phyloP scores from a whole-genome alignment of 768 basidiomycete genomes.

The Tephrocybe rancida region DNA sequence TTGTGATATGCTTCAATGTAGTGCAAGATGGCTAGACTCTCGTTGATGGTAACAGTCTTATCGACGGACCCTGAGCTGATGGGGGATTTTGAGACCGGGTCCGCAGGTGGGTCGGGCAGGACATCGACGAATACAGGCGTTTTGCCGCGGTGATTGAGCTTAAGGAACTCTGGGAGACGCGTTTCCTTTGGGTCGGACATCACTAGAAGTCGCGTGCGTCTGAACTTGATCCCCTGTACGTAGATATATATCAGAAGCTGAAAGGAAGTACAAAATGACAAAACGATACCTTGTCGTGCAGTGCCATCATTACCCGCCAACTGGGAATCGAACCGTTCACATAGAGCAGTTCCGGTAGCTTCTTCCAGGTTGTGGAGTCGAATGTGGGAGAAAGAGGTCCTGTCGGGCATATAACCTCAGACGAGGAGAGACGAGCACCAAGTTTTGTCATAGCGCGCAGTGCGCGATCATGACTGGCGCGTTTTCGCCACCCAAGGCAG shows the following conservation, averaged over 20 bases:
- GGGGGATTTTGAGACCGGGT: neutral
- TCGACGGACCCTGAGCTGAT: neutral
- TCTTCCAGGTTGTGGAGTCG: slow-evolving; percentile 1
- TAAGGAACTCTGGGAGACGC: slow-evolving; percentile 24
- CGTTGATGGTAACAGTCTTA: slow-evolving; percentile 21
- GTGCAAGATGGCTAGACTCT: slow-evolving; percentile 31
- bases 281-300: slow-evolving; percentile 27
- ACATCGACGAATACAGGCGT: slow-evolving; percentile 26
- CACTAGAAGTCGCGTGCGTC: slow-evolving; percentile 21
- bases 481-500: slow-evolving; percentile 27
- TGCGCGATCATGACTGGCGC: slow-evolving; percentile 24
- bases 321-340: slow-evolving; percentile 30
- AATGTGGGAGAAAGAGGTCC: slow-evolving; percentile 12
- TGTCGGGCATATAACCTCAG: slow-evolving; percentile 4
- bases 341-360: slow-evolving; percentile 23
- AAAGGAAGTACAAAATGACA: neutral
- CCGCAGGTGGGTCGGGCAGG: neutral
- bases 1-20: slow-evolving; percentile 28
- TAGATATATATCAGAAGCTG: neutral
- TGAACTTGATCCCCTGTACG: slow-evolving; percentile 21
- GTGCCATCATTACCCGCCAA: slow-evolving; percentile 29
- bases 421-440: slow-evolving; percentile 3
- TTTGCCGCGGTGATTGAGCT: slow-evolving; percentile 30
- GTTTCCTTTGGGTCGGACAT: slow-evolving; percentile 29
- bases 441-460: slow-evolving; percentile 20